Evolutionary conservation across 2,329 filamentous ascomycete species (phyloP).

Genomic region (Alternaria burnsii): DNA sequence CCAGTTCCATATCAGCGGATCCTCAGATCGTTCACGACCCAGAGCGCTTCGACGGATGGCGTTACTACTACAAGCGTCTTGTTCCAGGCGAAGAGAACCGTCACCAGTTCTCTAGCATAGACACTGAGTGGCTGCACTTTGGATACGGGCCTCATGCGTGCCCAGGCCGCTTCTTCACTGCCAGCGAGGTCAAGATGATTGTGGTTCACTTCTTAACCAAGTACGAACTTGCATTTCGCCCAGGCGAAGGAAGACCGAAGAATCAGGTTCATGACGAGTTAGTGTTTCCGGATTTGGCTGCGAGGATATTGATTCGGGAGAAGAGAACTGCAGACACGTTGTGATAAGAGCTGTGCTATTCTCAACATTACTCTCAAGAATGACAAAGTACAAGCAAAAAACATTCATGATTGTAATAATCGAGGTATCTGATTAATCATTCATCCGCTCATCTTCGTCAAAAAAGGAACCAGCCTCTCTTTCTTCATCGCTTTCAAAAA

Average conservation of each 20-base stretch:
- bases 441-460: neutral
- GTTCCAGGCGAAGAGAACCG: neutral
- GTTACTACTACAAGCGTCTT: neutral
- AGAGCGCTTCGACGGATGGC: neutral
- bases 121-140: neutral
- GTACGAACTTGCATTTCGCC: neutral
- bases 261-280: neutral
- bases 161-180: neutral
- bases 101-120: neutral
- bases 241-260: neutral
- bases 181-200: neutral
- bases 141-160: neutral
- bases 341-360: too few relatives aligned
- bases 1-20: neutral
- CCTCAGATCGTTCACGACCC: neutral
- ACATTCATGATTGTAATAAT: neutral
- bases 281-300: neutral
- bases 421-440: neutral
- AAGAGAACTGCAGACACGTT: too few relatives aligned
- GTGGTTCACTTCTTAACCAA: neutral
- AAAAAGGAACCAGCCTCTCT: slow-evolving; percentile 1
- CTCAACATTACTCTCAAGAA: neutral
- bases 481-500: neutral
- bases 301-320: neutral
- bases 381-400: neutral